Base-by-base conservation (phyloP, 805 yeast genomes). In the Sporopachydermia lactativora region DNA sequence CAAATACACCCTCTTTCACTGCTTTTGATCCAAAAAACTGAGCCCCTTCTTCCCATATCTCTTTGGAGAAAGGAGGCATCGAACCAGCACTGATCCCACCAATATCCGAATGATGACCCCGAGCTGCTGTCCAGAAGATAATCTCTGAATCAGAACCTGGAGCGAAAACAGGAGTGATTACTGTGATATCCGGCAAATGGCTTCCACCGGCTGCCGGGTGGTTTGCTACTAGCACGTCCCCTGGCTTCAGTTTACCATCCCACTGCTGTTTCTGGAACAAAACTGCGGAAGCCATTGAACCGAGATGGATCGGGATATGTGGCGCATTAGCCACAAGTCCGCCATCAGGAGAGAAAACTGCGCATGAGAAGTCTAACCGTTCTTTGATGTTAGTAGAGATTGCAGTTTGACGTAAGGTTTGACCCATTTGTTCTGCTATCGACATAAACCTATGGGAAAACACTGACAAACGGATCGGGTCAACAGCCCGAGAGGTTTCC, bases 81-180 rank as follows among this genome's bases (percentile, higher is more conserved):
- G 94, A 81, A 1, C 96, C 96, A 1, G 96, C 95, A 28, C 84
- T 61, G 43, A 80, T 73, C 11, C 95, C 94, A 14, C 97, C 96
- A 53, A 89, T 88, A 58, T 88, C 97, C 3, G 96, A 88, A 61
- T 89, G 97, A 60, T 88, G 97, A 2, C 96, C 96, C 47, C 97
- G 68, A 0, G 95, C 79, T 0, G 97, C 97, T 8, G 84, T 85
- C 66, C 84, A 88, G 56, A 88, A 88, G 18, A 85, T 72, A 28
- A 84, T 68, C 46, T n/a, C 47, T 50, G 42, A 50, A 41, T 64
- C 57, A 4, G 65, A 70, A 35, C 62, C 66, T 18, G 66, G 65
- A 53, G 18, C 48, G 53, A 84, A 81, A 2, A 88, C 86, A 0
- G 97, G 97, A 0, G 96, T 82, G 36, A 89, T 77, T 8, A 88